A percentile compares a stretch with the other conserved stretches of the same genome.
Evolutionary conservation across 23 red algal species (phyloP).

Genomic region (Gracilaria domingensis): DNA sequence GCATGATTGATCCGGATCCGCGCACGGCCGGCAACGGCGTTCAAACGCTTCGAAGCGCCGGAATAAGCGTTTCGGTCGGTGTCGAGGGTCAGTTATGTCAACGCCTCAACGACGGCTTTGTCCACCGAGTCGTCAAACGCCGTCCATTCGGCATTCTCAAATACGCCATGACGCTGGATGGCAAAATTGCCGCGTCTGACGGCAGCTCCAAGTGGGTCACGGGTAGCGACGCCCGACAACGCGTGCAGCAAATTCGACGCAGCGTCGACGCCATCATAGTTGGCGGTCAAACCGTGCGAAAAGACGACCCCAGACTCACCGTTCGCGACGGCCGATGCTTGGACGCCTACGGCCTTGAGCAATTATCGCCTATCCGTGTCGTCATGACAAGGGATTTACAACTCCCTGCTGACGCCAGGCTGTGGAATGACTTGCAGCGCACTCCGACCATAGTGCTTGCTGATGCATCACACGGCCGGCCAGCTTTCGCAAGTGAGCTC

Average conservation of each 20-base stretch:
- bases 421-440: slow-evolving; percentile 47
- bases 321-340: slow-evolving; percentile 42
- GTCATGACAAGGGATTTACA: slow-evolving; percentile 56
- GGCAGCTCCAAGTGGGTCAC: slow-evolving; percentile 90
- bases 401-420: slow-evolving; percentile 36
- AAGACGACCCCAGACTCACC: slow-evolving; percentile 88
- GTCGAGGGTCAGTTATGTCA: slow-evolving; percentile 58
- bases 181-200: slow-evolving; percentile 82
- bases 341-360: not conserved
- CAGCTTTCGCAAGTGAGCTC: slow-evolving; percentile 41
- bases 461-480: slow-evolving; percentile 24
- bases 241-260: slow-evolving; percentile 76
- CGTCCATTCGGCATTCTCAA: slow-evolving; percentile 85
- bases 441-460: slow-evolving; percentile 59
- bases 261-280: slow-evolving; percentile 91
- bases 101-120: slow-evolving; percentile 74
- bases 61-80: slow-evolving; percentile 73
- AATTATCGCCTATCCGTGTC: slow-evolving; percentile 59
- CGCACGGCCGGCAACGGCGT: slow-evolving; percentile 76
- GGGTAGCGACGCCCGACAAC: slow-evolving; percentile 40
- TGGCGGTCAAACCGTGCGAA: slow-evolving; percentile 82
- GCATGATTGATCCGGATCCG: slow-evolving; percentile 90
- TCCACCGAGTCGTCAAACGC: slow-evolving; percentile 41
- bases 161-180: slow-evolving; percentile 98
- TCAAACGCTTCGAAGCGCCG: slow-evolving; percentile 53